Percentiles rank a stretch among this genome's conserved stretches.
Conservation (phyloP, 2,329 filamentous ascomycete species). For the Penicillium sclerotiorum region DNA sequence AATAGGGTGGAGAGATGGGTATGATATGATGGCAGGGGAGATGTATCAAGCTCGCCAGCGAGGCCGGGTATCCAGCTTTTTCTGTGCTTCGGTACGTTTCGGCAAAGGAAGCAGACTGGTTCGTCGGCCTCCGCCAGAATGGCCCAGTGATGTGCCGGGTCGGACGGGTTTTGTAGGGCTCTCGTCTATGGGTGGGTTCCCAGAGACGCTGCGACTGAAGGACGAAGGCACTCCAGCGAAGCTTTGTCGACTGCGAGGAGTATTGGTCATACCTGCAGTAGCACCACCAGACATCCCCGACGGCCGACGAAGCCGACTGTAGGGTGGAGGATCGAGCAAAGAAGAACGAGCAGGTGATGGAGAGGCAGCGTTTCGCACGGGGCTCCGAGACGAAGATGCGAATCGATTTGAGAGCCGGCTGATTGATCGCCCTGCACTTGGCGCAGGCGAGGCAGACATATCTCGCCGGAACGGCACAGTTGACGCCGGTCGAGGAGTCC, state of each 20-base stretch:
- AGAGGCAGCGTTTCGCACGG: slow-evolving; percentile 28
- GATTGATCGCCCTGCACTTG: slow-evolving; percentile 30
- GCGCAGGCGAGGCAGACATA: slow-evolving; percentile 43
- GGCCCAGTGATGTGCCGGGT: slow-evolving; percentile 44
- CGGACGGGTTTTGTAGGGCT: slow-evolving; percentile 35
- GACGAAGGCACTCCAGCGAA: slow-evolving; percentile 33
- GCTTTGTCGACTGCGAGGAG: slow-evolving; percentile 43
- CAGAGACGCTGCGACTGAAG: slow-evolving; percentile 34
- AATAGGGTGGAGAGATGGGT: too few species aligned
- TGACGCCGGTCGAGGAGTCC: slow-evolving; percentile 41
- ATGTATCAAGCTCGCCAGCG: slow-evolving; percentile 33
- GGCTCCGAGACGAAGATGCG: slow-evolving; percentile 34
- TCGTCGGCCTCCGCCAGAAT: slow-evolving; percentile 39
- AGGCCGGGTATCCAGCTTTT: slow-evolving; percentile 36
- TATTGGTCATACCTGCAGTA: slow-evolving; percentile 24
- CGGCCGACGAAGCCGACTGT: slow-evolving; percentile 42
- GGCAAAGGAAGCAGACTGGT: slow-evolving; percentile 46
- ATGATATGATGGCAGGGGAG: not conserved
- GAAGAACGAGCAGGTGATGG: slow-evolving; percentile 32
- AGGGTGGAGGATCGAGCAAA: slow-evolving; percentile 44
- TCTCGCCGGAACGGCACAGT: slow-evolving; percentile 48
- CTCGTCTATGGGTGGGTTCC: slow-evolving; percentile 19
- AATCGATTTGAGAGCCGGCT: slow-evolving; percentile 39
- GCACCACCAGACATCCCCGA: slow-evolving; percentile 11
- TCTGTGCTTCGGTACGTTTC: slow-evolving; percentile 31